These are phyloP conservation scores for Cudoniella acicularis DNA, from an alignment of 495 filamentous ascomycete species.

Conservation along the genomic window DNA sequence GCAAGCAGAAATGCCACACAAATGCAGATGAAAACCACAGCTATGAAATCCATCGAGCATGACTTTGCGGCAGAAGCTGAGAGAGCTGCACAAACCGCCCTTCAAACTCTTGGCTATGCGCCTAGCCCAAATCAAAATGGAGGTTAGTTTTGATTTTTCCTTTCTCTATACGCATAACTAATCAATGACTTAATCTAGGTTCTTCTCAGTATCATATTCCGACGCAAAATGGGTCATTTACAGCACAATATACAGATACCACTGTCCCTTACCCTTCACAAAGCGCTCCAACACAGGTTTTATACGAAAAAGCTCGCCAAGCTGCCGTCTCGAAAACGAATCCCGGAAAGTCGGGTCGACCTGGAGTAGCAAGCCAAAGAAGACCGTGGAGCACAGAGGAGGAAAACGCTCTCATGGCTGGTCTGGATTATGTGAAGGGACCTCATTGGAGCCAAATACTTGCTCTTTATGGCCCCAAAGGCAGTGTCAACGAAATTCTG, in stretches of 20 bases:
- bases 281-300: constrained; percentile 68
- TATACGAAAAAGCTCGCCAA: constrained; percentile 79
- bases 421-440: constrained; percentile 85
- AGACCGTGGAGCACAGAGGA: constrained; percentile 89
- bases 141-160: background rate
- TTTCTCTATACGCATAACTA: constrained; percentile 24
- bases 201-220: constrained; percentile 21
- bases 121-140: constrained; percentile 33
- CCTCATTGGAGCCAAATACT: constrained; percentile 97
- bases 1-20: background rate
- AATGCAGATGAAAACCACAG: background rate
- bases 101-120: constrained; percentile 44
- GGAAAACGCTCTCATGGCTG: constrained; percentile 88
- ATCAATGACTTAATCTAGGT: background rate
- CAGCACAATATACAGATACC: constrained; percentile 32
- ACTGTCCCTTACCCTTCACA: constrained; percentile 62
- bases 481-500: constrained; percentile 76
- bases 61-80: constrained; percentile 47
- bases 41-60: constrained; percentile 29
- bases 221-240: constrained; percentile 1
- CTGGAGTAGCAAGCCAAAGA: constrained; percentile 77
- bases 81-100: constrained; percentile 50
- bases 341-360: constrained; percentile 60
- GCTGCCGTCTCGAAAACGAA: constrained; percentile 78
- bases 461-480: constrained; percentile 78